Conservation (phyloP, 345 rosid species). For the Bruguiera sexangula region DNA sequence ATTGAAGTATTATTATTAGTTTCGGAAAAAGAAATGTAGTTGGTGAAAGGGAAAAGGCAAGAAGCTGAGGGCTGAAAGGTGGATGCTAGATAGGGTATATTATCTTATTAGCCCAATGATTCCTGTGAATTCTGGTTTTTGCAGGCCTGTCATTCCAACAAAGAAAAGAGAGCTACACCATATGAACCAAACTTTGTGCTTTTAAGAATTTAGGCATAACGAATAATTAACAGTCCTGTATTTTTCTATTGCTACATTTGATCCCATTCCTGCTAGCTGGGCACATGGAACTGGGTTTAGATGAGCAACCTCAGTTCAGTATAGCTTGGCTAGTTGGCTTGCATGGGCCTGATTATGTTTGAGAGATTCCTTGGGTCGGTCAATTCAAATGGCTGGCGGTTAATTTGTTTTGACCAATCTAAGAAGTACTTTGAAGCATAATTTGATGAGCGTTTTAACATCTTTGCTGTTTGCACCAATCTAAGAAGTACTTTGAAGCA, state of each 20-base stretch:
- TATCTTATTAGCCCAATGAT: not conserved
- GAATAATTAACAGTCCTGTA: not conserved
- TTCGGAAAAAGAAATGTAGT: too few species aligned
- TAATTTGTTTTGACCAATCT: not conserved
- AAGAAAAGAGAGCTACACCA: not conserved
- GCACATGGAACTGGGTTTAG: not conserved
- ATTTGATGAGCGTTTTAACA: not conserved
- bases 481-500: not conserved
- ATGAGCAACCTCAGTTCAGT: not conserved
- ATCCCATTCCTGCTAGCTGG: slow-evolving; percentile 6
- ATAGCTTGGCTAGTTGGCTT: not conserved
- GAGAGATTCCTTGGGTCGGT: too few species aligned
- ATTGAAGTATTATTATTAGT: too few species aligned
- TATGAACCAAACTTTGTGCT: too few species aligned
- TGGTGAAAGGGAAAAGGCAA: too few species aligned
- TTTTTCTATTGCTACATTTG: not conserved
- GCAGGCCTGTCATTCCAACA: not conserved
- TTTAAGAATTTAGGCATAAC: too few species aligned
- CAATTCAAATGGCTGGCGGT: not conserved
- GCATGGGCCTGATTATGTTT: not conserved
- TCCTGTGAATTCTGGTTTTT: slow-evolving; percentile 1
- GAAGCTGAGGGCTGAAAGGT: too few species aligned
- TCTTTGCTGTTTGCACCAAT: slow-evolving; percentile 2
- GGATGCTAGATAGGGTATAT: too few species aligned
- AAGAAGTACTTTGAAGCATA: not conserved